Conservation (phyloP, 1,139 yeast genomes). For the Casaregolazyma lundiana region DNA sequence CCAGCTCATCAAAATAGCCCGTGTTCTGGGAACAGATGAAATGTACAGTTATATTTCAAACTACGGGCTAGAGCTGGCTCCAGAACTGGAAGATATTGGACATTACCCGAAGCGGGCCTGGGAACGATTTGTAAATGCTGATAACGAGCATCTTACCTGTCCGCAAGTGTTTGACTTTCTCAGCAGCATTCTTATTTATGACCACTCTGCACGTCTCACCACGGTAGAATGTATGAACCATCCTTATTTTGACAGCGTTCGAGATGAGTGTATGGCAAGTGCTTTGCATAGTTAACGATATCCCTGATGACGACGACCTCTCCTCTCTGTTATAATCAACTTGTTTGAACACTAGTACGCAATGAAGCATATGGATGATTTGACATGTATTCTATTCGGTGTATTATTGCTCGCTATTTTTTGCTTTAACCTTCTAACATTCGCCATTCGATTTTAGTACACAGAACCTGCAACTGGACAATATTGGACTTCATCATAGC, state of each 20-base stretch:
- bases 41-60: constrained; percentile 64
- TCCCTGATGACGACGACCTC: neutral
- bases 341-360: too few relatives aligned
- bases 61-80: constrained; percentile 67
- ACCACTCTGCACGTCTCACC: constrained; percentile 82
- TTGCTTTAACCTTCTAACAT: neutral
- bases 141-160: constrained; percentile 62
- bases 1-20: constrained; percentile 85
- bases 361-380: too few relatives aligned
- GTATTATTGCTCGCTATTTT: too few relatives aligned
- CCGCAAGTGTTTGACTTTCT: constrained; percentile 70
- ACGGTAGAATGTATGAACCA: constrained; percentile 92
- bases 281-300: neutral
- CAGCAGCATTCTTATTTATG: constrained; percentile 74
- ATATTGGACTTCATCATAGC: neutral
- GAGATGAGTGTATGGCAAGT: constrained; percentile 10
- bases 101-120: constrained; percentile 76
- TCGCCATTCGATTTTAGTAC: neutral
- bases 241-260: constrained; percentile 48
- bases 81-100: constrained; percentile 74
- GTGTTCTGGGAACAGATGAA: constrained; percentile 83
- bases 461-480: neutral
- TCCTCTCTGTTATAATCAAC: neutral
- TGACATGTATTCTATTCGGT: neutral
- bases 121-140: constrained; percentile 68